A percentile compares a stretch with the other conserved stretches of the same genome.
These are phyloP conservation scores for Russula lepida DNA, from an alignment of 768 basidiomycete genomes.

Conservation along the genomic window DNA sequence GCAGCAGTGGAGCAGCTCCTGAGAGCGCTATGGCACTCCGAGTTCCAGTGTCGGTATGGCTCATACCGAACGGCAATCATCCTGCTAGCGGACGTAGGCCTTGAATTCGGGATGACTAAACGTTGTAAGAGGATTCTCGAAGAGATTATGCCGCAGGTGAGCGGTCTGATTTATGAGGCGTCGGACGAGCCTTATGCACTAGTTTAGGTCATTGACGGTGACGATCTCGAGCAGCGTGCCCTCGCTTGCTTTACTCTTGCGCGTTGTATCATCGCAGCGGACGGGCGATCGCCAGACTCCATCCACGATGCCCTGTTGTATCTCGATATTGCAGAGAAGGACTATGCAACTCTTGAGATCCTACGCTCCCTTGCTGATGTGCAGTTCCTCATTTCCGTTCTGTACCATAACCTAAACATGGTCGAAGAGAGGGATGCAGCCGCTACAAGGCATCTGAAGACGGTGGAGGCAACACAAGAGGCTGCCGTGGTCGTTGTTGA, in stretches of 20 bases:
- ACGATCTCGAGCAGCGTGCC: constrained; percentile 69
- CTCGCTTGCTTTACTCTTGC: constrained; percentile 67
- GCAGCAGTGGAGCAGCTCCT: constrained; percentile 58
- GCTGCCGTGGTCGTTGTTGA: constrained; percentile 41
- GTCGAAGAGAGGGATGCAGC: constrained; percentile 45
- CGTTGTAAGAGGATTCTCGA: constrained; percentile 57
- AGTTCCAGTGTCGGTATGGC: constrained; percentile 62
- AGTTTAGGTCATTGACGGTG: constrained; percentile 54
- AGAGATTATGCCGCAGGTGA: constrained; percentile 76
- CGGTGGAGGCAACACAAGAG: constrained; percentile 34
- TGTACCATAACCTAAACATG: constrained; percentile 63
- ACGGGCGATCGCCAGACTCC: constrained; percentile 29
- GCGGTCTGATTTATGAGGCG: constrained; percentile 7
- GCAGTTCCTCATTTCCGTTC: constrained; percentile 60
- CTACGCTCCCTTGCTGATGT: constrained; percentile 54
- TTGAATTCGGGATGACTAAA: constrained; percentile 71
- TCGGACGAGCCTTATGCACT: neutral
- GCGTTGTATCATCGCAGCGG: constrained; percentile 62
- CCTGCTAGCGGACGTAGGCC: constrained; percentile 66
- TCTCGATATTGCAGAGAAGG: constrained; percentile 55
- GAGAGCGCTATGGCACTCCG: constrained; percentile 68
- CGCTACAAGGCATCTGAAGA: constrained; percentile 40
- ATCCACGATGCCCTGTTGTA: constrained; percentile 53
- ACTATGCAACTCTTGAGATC: constrained; percentile 54
- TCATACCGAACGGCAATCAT: constrained; percentile 62